phyloP scores from a whole-genome alignment of 257 asterid species.

The Nicotiana undulata region DNA sequence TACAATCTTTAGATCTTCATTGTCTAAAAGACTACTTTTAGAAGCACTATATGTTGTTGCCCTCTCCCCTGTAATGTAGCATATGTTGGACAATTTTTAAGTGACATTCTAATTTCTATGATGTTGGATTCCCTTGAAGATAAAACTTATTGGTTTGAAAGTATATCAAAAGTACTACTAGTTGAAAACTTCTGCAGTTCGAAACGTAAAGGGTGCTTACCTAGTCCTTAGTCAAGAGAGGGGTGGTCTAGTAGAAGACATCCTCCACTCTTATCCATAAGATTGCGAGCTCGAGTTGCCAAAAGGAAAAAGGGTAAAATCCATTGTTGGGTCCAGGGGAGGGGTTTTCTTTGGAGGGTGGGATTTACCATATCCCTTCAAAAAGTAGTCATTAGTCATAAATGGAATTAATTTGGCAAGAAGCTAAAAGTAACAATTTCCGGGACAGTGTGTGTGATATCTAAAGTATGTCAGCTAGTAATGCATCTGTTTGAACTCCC shows the following conservation, averaged over 20 bases:
- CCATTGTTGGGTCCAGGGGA: not conserved
- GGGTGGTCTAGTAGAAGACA: not conserved
- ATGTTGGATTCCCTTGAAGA: not conserved
- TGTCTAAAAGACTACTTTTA: not conserved
- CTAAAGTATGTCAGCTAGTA: not conserved
- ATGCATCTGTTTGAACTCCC: not conserved
- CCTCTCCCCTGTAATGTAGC: not conserved
- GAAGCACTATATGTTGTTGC: not conserved
- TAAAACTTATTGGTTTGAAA: not conserved
- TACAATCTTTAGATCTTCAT: not conserved
- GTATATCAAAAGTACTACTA: not conserved
- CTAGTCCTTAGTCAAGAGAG: not conserved
- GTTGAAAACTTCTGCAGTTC: not conserved
- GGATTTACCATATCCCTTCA: not conserved
- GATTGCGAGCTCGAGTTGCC: not conserved
- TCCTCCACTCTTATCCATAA: not conserved
- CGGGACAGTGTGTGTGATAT: not conserved
- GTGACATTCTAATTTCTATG: not conserved
- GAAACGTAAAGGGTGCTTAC: not conserved
- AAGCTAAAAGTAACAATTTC: not conserved
- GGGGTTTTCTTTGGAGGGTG: not conserved
- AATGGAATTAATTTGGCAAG: not conserved
- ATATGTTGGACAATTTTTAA: not conserved
- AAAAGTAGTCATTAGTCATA: not conserved
- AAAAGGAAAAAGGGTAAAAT: not conserved